phyloP scores from a whole-genome alignment of 2,329 filamentous ascomycete genomes.

The Teratosphaeriaceae sp. region DNA sequence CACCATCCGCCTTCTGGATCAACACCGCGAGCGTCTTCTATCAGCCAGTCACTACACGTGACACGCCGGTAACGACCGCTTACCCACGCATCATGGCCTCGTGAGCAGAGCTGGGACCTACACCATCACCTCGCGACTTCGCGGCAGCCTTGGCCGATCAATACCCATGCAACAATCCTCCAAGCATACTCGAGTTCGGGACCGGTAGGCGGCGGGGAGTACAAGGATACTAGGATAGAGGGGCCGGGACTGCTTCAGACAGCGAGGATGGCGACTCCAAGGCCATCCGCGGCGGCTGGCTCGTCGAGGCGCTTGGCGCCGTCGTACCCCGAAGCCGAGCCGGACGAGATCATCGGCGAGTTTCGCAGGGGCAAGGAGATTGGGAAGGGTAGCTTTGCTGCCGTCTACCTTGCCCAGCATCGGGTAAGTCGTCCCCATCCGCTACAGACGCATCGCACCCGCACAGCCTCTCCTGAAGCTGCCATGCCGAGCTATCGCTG shows the following conservation, averaged over 20 bases:
- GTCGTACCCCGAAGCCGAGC: constrained; percentile 27
- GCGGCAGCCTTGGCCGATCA: background rate
- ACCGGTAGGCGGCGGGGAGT: constrained; percentile 6
- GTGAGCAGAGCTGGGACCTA: background rate
- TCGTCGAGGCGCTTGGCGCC: constrained; percentile 30
- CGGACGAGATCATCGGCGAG: constrained; percentile 55
- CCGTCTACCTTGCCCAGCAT: constrained; percentile 59
- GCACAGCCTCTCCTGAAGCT: background rate
- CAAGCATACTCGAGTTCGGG: background rate
- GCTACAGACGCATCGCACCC: background rate
- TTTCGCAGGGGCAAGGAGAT: constrained; percentile 85
- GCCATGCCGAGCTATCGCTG: constrained; percentile 5
- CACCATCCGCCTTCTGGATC: background rate
- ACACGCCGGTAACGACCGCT: constrained; percentile 1
- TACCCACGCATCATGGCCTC: constrained; percentile 2
- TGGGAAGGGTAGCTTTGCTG: constrained; percentile 95
- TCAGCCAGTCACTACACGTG: constrained; percentile 1
- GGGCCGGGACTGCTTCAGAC: constrained; percentile 1
- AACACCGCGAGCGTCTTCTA: background rate
- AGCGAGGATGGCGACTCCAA: constrained; percentile 24
- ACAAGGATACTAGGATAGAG: background rate
- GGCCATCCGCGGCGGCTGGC: constrained; percentile 16
- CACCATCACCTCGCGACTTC: background rate
- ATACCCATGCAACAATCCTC: constrained; percentile 8
- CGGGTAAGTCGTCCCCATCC: constrained; percentile 18